Conservation (phyloP, 495 filamentous ascomycete genomes). For the Penicillium robsamsonii region DNA sequence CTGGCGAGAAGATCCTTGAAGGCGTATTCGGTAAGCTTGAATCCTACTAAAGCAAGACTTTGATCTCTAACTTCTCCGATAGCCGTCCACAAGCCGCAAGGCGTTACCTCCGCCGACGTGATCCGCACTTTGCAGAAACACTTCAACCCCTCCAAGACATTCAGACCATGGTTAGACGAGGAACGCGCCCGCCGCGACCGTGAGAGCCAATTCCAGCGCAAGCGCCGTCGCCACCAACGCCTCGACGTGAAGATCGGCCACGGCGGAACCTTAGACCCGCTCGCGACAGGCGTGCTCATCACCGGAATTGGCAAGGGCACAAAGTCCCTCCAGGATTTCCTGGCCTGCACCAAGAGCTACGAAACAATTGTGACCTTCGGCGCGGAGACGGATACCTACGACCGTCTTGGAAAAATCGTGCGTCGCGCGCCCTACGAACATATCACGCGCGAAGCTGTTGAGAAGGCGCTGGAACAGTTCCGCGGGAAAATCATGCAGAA, state of each 20-base stretch:
- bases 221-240: slow-evolving; percentile 51
- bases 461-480: slow-evolving; percentile 72
- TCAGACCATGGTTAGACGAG: slow-evolving; percentile 66
- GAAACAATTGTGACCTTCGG: slow-evolving; percentile 88
- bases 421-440: slow-evolving; percentile 69
- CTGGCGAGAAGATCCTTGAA: slow-evolving; percentile 61
- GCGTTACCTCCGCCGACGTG: slow-evolving; percentile 80
- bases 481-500: slow-evolving; percentile 86
- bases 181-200: slow-evolving; percentile 51
- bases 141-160: slow-evolving; percentile 78
- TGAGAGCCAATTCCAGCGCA: slow-evolving; percentile 55
- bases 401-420: slow-evolving; percentile 77
- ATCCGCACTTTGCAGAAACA: slow-evolving; percentile 76
- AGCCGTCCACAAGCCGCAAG: slow-evolving; percentile 92
- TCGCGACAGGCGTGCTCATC: slow-evolving; percentile 90
- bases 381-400: slow-evolving; percentile 89
- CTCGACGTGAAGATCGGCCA: slow-evolving; percentile 90
- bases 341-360: slow-evolving; percentile 89
- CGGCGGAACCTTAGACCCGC: slow-evolving; percentile 91
- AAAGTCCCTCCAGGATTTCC: slow-evolving; percentile 71
- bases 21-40: slow-evolving; percentile 64
- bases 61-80: slow-evolving; percentile 5
- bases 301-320: slow-evolving; percentile 86
- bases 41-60: not conserved
- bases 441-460: slow-evolving; percentile 72